Conservation (phyloP, 2,329 filamentous ascomycete genomes). For the Stemphylium beticola region DNA sequence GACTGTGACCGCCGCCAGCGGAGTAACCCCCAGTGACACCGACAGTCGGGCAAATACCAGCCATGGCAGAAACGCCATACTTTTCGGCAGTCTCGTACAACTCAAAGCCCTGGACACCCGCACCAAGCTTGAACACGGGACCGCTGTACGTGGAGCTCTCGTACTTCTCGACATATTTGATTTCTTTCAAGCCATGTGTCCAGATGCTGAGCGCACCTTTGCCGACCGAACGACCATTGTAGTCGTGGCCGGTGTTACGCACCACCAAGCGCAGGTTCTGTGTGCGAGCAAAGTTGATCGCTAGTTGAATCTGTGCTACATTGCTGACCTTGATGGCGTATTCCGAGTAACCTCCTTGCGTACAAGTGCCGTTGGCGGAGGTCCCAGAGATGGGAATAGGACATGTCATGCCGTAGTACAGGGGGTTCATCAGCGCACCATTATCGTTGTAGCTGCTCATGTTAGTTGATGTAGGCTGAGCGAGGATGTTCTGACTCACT, state of each 20-base stretch:
- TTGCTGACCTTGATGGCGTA: constrained; percentile 38
- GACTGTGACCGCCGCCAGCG: constrained; percentile 61
- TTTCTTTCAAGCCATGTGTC: constrained; percentile 40
- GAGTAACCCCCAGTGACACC: constrained; percentile 55
- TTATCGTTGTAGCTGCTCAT: constrained; percentile 27
- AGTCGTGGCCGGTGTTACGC: constrained; percentile 43
- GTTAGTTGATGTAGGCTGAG: constrained; percentile 5
- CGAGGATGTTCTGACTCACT: constrained; percentile 14
- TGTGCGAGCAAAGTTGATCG: constrained; percentile 41
- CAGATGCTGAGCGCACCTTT: constrained; percentile 38
- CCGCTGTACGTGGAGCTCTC: constrained; percentile 35
- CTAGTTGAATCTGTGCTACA: constrained; percentile 42
- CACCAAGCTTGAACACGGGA: constrained; percentile 38
- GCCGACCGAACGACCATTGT: constrained; percentile 36
- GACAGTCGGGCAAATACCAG: constrained; percentile 55
- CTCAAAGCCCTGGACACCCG: constrained; percentile 43
- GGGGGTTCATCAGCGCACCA: constrained; percentile 35
- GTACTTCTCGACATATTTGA: constrained; percentile 38
- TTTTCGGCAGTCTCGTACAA: constrained; percentile 38
- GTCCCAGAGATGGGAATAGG: constrained; percentile 24
- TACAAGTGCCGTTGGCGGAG: constrained; percentile 32
- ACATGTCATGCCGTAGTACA: constrained; percentile 41
- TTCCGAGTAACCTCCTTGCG: constrained; percentile 37
- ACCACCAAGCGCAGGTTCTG: constrained; percentile 43
- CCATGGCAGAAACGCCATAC: constrained; percentile 34